A percentile compares a stretch with the other conserved stretches of the same genome.
Conservation (phyloP, 208 protist genomes). For the Naegleria gruberi region DNA sequence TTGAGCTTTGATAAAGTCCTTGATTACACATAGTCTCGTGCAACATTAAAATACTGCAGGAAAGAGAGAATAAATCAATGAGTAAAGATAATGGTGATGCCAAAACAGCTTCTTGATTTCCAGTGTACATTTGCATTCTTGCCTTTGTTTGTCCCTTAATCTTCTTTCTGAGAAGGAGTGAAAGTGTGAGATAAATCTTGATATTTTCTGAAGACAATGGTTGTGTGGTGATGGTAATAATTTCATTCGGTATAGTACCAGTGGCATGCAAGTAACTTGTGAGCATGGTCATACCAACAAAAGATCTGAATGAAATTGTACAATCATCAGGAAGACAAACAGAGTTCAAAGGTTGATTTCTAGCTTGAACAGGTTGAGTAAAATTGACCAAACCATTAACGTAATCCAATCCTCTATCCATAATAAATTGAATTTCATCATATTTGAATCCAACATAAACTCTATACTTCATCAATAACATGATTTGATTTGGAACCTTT, state of each 20-base stretch:
- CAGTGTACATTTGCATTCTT: not conserved
- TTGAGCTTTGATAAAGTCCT: not conserved
- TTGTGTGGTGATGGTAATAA: not conserved
- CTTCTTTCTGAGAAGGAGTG: not conserved
- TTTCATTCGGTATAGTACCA: not conserved
- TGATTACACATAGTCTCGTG: not conserved
- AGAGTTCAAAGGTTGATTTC: not conserved
- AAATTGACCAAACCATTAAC: not conserved
- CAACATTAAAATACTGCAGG: not conserved
- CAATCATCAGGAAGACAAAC: not conserved
- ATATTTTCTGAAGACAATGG: not conserved
- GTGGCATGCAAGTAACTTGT: not conserved
- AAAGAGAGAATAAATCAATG: not conserved
- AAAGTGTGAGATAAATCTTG: not conserved
- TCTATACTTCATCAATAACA: not conserved
- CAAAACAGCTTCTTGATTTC: not conserved
- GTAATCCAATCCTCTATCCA: not conserved
- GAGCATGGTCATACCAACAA: not conserved
- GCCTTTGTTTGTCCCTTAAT: not conserved
- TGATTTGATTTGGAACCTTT: not conserved
- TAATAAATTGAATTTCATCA: not conserved
- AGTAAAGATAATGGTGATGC: not conserved
- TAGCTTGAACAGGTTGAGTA: not conserved
- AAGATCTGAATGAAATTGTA: not conserved
- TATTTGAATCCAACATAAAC: not conserved